Evolutionary conservation across 2,329 filamentous ascomycete species (phyloP).

Genomic region (Calonectria honghensis): DNA sequence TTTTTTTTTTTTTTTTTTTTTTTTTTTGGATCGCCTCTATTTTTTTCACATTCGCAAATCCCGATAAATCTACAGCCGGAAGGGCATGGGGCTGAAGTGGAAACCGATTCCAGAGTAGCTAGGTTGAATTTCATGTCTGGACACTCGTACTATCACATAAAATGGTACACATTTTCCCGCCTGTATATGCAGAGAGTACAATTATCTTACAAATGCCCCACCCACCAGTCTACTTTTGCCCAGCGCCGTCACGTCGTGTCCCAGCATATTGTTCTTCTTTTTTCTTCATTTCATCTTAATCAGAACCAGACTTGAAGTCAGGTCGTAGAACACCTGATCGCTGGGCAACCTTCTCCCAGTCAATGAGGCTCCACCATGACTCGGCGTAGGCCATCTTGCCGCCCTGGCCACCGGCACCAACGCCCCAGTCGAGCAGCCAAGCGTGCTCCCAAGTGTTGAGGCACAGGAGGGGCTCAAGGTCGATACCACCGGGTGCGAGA

Average conservation of each 20-base stretch:
- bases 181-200: slow-evolving; percentile 58
- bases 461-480: slow-evolving; percentile 87
- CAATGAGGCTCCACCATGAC: slow-evolving; percentile 90
- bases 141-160: slow-evolving; percentile 44
- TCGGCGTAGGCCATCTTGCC: slow-evolving; percentile 87
- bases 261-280: slow-evolving; percentile 32
- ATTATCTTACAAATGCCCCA: slow-evolving; percentile 56
- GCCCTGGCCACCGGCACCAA: slow-evolving; percentile 73
- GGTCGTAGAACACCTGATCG: slow-evolving; percentile 59
- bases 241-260: slow-evolving; percentile 46
- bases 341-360: slow-evolving; percentile 85
- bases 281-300: slow-evolving; percentile 19
- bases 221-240: slow-evolving; percentile 42
- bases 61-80: background rate
- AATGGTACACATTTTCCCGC: slow-evolving; percentile 55
- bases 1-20: no score
- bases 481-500: slow-evolving; percentile 79
- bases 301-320: slow-evolving; percentile 57
- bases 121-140: slow-evolving; percentile 26
- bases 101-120: slow-evolving; percentile 4
- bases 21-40: background rate
- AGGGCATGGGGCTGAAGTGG: background rate
- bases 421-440: slow-evolving; percentile 88
- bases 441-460: slow-evolving; percentile 98
- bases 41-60: background rate